Base-by-base conservation (phyloP, 441 rosid genomes). In the Gossypium schwendimanii region DNA sequence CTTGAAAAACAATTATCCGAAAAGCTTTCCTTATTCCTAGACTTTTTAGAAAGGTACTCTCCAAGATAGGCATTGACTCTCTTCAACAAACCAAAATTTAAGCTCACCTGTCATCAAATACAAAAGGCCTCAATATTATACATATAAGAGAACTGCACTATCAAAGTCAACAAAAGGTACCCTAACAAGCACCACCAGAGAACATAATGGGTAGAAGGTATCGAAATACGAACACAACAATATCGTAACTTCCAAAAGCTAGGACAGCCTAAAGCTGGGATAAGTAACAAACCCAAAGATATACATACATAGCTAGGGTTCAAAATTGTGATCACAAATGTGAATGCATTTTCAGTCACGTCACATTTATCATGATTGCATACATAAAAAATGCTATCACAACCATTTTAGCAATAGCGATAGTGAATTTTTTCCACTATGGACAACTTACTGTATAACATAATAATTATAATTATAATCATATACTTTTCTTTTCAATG, bases 1-100 rank as follows among this genome's bases (percentile, higher is more conserved):
- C 91, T 87, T 21, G 92, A 84, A 76, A 81, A 74, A 75, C 88
- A 80, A 77, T 21, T 79, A 70, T 82, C 84, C 33, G 76, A 82
- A 79, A 70, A 73, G 63, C 72, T 76, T 63, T 79, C 87, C 23
- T 63, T 72, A 61, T 60, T 84, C 79, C 75, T 84, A 54, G 86
- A 79, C 61, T 80, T 90, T 69, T 83, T 84, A 53, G 78, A 83
- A 75, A 87, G 84, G 82, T 86, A 81, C 14, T 87, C 89, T 65
- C 84, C 85, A 67, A 93, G 86, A 79, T 87, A 81, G 65, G 81
- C 82, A 73, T 87, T 84, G 49, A 87, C 82, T 86, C 87, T 84
- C 84, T 82, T 81, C 70, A 84, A 79, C 82, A 93, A 81, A 72
- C 85, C 87, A 69, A 74, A 75, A 45, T 86, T 82, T 76, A 93